Conservation (phyloP, 805 yeast genomes). For the Saccharomycopsis microspora region DNA sequence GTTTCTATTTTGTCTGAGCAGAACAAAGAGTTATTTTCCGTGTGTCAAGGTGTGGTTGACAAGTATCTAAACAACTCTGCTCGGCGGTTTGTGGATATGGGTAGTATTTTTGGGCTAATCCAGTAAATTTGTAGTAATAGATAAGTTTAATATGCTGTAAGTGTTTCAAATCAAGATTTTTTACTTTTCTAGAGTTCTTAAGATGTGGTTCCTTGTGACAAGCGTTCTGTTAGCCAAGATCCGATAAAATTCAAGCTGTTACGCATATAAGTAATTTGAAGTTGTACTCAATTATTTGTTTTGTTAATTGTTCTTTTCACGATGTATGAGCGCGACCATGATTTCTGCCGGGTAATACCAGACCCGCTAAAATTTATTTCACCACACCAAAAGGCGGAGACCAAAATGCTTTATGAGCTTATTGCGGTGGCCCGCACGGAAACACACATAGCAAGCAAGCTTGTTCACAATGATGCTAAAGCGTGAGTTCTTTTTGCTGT, state of each 20-base stretch:
- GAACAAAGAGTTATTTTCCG: constrained; percentile 50
- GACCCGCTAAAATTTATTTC: too few relatives aligned
- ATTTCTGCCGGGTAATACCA: too few relatives aligned
- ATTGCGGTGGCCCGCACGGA: constrained; percentile 70
- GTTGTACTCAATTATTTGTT: not conserved
- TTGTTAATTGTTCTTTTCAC: not conserved
- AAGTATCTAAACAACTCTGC: constrained; percentile 76
- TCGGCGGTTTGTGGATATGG: constrained; percentile 81
- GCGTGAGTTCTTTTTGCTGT: constrained; percentile 25
- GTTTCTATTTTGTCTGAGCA: constrained; percentile 44
- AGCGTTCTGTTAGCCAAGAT: too few relatives aligned
- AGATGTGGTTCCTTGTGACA: too few relatives aligned
- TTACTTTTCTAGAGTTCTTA: not conserved
- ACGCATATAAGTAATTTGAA: not conserved
- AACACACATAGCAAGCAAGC: constrained; percentile 40
- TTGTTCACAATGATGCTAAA: constrained; percentile 48
- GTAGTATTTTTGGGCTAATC: constrained; percentile 58
- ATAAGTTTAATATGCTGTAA: too few relatives aligned
- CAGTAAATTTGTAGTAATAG: too few relatives aligned
- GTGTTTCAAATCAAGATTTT: not conserved
- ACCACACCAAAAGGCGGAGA: not conserved
- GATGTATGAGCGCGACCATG: not conserved
- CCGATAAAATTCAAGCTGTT: too few relatives aligned
- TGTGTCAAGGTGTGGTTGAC: constrained; percentile 47
- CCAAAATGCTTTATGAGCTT: constrained; percentile 73